These are phyloP conservation scores for Tubosaeta brunneosetosa DNA, from an alignment of 768 basidiomycete genomes.

Conservation along the genomic window DNA sequence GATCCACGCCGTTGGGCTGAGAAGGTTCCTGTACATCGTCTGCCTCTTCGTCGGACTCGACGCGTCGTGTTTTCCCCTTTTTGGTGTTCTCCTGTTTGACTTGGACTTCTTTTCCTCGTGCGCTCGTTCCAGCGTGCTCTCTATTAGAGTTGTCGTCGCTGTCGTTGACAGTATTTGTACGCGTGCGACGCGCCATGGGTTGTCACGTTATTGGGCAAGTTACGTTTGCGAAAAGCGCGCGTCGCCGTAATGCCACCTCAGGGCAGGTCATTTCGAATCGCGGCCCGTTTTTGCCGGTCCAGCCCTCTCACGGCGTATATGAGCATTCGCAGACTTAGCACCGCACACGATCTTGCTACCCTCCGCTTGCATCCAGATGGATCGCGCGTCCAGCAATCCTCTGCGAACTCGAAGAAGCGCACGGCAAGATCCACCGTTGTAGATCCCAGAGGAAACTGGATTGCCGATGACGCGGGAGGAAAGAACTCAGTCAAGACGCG, in stretches of 20 bases:
- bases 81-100: conserved; percentile 30
- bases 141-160: conserved; percentile 28
- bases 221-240: conserved; percentile 10
- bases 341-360: conserved; percentile 60
- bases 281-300: background rate
- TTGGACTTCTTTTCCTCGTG: conserved; percentile 13
- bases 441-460: conserved; percentile 57
- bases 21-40: conserved; percentile 26
- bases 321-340: conserved; percentile 39
- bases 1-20: conserved; percentile 7
- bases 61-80: conserved; percentile 33
- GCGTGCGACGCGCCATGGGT: conserved; percentile 28
- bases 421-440: conserved; percentile 35
- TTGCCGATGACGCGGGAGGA: conserved; percentile 64
- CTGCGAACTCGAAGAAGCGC: conserved; percentile 32
- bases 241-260: conserved; percentile 9
- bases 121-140: conserved; percentile 20
- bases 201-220: background rate
- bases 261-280: conserved; percentile 20
- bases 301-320: conserved; percentile 1
- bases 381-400: conserved; percentile 49
- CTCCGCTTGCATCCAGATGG: conserved; percentile 67
- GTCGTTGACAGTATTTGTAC: conserved; percentile 4
- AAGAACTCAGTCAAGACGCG: conserved; percentile 37
- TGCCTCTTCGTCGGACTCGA: conserved; percentile 27